Evolutionary conservation across 2,329 filamentous ascomycete genomes (phyloP).

Genomic region (Beauveria australis): DNA sequence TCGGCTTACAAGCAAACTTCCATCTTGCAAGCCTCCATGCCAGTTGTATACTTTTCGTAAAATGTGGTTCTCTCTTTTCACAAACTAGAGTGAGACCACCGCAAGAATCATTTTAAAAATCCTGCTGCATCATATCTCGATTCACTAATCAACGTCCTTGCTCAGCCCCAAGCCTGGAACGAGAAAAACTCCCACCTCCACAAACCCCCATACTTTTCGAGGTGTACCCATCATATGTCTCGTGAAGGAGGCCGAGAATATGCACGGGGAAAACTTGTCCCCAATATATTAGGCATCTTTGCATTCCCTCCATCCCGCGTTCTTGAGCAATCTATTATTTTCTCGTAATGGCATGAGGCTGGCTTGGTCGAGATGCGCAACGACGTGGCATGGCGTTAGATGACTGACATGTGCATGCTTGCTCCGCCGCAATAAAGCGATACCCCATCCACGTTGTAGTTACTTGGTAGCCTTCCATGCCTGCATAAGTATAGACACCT

Average conservation of each 20-base stretch:
- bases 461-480: background rate
- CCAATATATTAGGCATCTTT: no score
- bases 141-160: background rate
- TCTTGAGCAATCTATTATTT: background rate
- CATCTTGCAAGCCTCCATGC: no score
- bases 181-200: background rate
- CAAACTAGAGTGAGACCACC: background rate
- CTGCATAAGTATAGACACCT: no score
- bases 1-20: background rate
- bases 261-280: background rate
- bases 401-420: no score
- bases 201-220: background rate
- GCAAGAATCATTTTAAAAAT: background rate
- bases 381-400: background rate
- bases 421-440: no score
- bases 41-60: background rate
- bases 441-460: background rate
- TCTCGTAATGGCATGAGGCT: background rate
- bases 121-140: background rate
- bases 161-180: slow-evolving; percentile 3
- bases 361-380: background rate
- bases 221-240: background rate
- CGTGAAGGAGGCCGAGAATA: background rate
- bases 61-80: background rate
- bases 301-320: no score